phyloP scores from a whole-genome alignment of 2,329 filamentous ascomycete species.

The Alternaria brassicicola region DNA sequence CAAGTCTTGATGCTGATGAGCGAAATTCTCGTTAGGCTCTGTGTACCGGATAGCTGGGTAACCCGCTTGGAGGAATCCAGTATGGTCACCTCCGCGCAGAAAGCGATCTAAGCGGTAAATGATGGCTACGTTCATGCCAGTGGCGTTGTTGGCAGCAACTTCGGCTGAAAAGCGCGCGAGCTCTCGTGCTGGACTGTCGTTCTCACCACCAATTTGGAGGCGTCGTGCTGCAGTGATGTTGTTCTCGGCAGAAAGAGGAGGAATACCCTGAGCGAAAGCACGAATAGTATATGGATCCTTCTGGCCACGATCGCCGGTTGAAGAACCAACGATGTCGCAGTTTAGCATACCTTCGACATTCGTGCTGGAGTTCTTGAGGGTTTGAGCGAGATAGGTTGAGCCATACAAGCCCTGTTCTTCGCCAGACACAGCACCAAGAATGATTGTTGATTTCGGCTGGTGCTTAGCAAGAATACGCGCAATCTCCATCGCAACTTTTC shows the following conservation, averaged over 20 bases:
- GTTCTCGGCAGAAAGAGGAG: slow-evolving; percentile 49
- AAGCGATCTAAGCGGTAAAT: slow-evolving; percentile 64
- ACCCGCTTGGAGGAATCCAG: slow-evolving; percentile 61
- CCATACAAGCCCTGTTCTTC: slow-evolving; percentile 65
- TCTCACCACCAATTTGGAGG: slow-evolving; percentile 55
- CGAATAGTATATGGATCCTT: slow-evolving; percentile 60
- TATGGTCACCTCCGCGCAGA: slow-evolving; percentile 63
- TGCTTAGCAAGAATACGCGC: slow-evolving; percentile 59
- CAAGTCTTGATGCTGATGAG: slow-evolving; percentile 64
- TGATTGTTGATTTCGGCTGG: slow-evolving; percentile 59
- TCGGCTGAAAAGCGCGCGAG: slow-evolving; percentile 63
- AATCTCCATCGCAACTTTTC: slow-evolving; percentile 59
- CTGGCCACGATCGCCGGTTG: slow-evolving; percentile 54
- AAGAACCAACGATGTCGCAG: slow-evolving; percentile 63
- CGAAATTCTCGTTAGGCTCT: slow-evolving; percentile 63
- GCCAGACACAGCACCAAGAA: slow-evolving; percentile 63
- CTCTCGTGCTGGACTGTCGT: slow-evolving; percentile 62
- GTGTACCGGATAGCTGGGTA: slow-evolving; percentile 63
- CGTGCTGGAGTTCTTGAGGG: slow-evolving; percentile 57
- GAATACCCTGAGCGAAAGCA: slow-evolving; percentile 60
- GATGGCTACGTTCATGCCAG: slow-evolving; percentile 62
- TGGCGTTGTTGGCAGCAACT: slow-evolving; percentile 58
- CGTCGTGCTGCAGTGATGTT: slow-evolving; percentile 47
- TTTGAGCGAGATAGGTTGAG: slow-evolving; percentile 59
- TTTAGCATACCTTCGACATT: slow-evolving; percentile 65